These are phyloP conservation scores for Trichomonas vaginalis DNA, from an alignment of 208 protist genomes.

Conservation along the genomic window DNA sequence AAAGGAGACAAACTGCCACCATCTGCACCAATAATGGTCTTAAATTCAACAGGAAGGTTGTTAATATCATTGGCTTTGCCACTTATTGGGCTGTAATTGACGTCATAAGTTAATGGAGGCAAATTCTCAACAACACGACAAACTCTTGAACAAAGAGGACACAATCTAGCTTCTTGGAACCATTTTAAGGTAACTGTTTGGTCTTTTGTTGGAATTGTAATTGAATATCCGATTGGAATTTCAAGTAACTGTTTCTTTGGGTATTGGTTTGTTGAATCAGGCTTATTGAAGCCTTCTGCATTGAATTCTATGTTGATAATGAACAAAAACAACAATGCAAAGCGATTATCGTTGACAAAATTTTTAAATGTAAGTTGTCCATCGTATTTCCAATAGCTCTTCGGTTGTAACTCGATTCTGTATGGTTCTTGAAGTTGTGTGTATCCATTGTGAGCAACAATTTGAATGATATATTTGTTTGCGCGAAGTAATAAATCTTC, in stretches of 20 bases:
- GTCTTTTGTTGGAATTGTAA: neutral
- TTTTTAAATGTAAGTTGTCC: neutral
- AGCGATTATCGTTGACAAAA: neutral
- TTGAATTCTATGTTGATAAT: neutral
- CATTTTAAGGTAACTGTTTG: neutral
- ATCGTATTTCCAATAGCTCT: neutral
- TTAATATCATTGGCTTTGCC: neutral
- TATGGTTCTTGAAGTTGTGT: neutral
- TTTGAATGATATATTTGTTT: neutral
- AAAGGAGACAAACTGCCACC: neutral
- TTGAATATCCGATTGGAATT: neutral
- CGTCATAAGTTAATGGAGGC: neutral
- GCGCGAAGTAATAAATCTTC: neutral
- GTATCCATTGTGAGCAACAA: neutral
- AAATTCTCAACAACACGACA: neutral
- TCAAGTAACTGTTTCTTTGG: neutral
- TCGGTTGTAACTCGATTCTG: neutral
- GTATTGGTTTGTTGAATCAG: neutral
- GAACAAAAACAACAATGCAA: neutral
- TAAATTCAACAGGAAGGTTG: neutral
- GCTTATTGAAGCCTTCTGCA: neutral
- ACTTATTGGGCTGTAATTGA: neutral
- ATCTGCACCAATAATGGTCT: neutral
- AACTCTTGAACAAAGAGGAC: neutral
- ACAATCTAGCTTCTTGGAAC: neutral